Percentiles rank a stretch among this genome's conserved stretches.
phyloP scores from a whole-genome alignment of 345 rosid genomes.

The Syzygium aromaticum region DNA sequence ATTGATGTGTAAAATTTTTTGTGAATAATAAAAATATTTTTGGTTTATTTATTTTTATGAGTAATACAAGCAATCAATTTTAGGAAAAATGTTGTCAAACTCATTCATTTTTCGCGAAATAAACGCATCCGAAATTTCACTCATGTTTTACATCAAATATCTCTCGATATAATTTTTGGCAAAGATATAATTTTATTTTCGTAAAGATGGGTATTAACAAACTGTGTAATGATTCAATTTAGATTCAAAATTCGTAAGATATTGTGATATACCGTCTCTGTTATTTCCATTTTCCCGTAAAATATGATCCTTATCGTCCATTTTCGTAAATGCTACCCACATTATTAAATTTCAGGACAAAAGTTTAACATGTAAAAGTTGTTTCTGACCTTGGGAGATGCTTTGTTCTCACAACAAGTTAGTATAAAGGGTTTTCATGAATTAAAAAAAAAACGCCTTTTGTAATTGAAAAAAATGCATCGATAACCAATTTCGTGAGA shows the following conservation, averaged over 20 bases:
- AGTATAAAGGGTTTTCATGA: too few relatives aligned
- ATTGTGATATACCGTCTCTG: not conserved
- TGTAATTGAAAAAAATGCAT: fast-evolving
- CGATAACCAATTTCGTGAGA: fast-evolving
- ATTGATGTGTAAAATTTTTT: not conserved
- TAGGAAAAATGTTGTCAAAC: too few relatives aligned
- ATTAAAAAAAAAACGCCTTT: too few relatives aligned
- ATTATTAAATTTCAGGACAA: not conserved
- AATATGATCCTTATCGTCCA: not conserved
- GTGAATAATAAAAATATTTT: not conserved
- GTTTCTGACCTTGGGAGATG: not conserved
- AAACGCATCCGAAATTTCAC: fast-evolving
- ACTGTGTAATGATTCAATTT: not conserved
- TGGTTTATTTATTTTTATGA: not conserved
- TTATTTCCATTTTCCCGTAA: not conserved
- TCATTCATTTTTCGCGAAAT: fast-evolving
- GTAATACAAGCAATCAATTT: too few relatives aligned
- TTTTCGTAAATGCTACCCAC: fast-evolving
- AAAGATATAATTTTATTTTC: not conserved
- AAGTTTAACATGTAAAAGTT: too few relatives aligned
- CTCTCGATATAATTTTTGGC: not conserved
- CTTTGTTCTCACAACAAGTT: too few relatives aligned
- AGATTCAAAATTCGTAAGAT: too few relatives aligned
- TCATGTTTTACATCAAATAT: too few relatives aligned
- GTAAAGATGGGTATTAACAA: not conserved